Percentiles rank a stretch among this genome's conserved stretches.
Evolutionary conservation across 345 rosid species (phyloP).

Genomic region (Rhodamnia rubescens): DNA sequence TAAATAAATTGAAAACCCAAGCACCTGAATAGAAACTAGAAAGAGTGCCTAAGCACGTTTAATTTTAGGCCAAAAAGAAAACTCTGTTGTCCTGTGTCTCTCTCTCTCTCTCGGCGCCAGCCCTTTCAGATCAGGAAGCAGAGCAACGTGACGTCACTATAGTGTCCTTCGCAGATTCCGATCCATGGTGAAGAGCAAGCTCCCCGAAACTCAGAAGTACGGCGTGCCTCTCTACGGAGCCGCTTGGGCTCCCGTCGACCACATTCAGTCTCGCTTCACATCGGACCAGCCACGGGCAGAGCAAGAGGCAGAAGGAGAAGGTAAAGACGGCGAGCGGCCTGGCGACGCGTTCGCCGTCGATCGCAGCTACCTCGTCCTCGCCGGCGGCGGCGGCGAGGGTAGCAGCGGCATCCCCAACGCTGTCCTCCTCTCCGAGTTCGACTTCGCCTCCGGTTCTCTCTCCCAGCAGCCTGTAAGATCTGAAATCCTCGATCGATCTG

Average conservation of each 20-base stretch:
- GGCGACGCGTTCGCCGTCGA: neutral
- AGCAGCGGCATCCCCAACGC: conserved; percentile 76
- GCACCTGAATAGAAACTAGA: neutral
- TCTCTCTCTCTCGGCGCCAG: neutral
- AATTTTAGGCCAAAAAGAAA: neutral
- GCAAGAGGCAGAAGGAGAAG: conserved; percentile 1
- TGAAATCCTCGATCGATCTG: neutral
- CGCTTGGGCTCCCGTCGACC: conserved; percentile 51
- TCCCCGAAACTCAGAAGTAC: conserved; percentile 41
- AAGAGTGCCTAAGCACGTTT: neutral
- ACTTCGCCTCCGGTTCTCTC: conserved; percentile 49
- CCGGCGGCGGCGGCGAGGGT: conserved; percentile 94
- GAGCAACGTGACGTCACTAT: neutral
- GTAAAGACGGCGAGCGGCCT: neutral
- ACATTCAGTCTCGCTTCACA: conserved; percentile 28
- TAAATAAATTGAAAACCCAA: neutral
- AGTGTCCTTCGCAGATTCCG: neutral
- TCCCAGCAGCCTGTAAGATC: conserved; percentile 56
- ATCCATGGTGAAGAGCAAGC: neutral
- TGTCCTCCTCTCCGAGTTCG: conserved; percentile 35
- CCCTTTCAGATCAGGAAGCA: neutral
- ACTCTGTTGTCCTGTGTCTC: neutral
- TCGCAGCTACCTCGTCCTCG: conserved; percentile 27
- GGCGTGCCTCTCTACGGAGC: conserved; percentile 77
- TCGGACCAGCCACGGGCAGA: neutral